These are phyloP conservation scores for Dryas octopetala DNA, from an alignment of 306 rosid genomes.

Conservation along the genomic window DNA sequence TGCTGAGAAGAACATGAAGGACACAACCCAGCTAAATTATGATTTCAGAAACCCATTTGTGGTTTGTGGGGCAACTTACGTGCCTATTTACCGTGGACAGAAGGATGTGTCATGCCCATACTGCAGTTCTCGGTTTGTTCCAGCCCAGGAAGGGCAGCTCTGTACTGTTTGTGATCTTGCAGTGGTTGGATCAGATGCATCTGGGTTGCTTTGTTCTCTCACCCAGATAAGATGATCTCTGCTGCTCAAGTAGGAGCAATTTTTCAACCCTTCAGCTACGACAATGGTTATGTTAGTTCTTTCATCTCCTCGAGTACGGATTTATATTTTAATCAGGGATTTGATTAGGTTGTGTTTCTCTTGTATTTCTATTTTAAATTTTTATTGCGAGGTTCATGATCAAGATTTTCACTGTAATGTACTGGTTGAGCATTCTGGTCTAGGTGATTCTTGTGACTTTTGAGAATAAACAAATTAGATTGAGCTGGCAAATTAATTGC, in stretches of 20 bases:
- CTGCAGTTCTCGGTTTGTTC: conserved; percentile 78
- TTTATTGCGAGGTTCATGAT: conserved; percentile 12
- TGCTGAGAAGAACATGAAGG: conserved; percentile 86
- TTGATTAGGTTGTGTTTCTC: conserved; percentile 23
- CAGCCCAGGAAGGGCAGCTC: conserved; percentile 65
- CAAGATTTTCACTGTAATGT: conserved; percentile 14
- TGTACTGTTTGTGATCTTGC: conserved; percentile 80
- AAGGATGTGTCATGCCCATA: conserved; percentile 78
- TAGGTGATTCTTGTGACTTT: conserved; percentile 20
- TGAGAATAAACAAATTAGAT: conserved; percentile 23
- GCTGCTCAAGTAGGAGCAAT: conserved; percentile 25
- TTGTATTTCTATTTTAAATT: conserved; percentile 14
- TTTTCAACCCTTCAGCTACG: not conserved
- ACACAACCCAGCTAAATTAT: conserved; percentile 62
- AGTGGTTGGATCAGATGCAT: conserved; percentile 74
- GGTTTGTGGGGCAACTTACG: conserved; percentile 76
- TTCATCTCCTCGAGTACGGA: conserved; percentile 6
- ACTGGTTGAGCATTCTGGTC: conserved; percentile 10
- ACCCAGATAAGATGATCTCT: conserved; percentile 62
- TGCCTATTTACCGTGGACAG: conserved; percentile 83
- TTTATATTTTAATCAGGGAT: not conserved
- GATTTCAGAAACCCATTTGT: conserved; percentile 89
- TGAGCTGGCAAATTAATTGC: conserved; percentile 15
- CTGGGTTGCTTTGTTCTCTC: conserved; percentile 82
- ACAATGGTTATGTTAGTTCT: not conserved